Evolutionary conservation across 495 filamentous ascomycete species (phyloP).

Genomic region (Hypoxylon cercidicola): DNA sequence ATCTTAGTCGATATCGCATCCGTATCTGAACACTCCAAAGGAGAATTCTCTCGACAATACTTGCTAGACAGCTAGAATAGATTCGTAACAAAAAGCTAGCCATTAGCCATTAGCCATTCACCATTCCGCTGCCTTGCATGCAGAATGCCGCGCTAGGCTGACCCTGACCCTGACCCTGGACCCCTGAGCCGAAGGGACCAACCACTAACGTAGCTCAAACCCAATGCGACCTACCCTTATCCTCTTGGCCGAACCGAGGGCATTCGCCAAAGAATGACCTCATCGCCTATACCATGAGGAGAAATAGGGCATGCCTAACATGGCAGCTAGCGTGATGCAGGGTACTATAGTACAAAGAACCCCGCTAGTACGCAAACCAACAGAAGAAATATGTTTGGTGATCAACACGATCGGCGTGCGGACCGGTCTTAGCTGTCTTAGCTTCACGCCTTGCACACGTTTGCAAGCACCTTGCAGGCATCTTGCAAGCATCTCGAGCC

Average conservation of each 20-base stretch:
- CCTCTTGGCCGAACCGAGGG: slow-evolving; percentile 38
- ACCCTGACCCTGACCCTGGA: not conserved
- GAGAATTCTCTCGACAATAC: slow-evolving; percentile 19
- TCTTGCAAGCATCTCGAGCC: not conserved
- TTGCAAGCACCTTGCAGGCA: slow-evolving; percentile 6
- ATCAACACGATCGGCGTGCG: slow-evolving; percentile 37
- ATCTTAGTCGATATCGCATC: too few relatives aligned
- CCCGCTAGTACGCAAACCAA: slow-evolving; percentile 12
- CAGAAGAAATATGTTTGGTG: slow-evolving; percentile 25
- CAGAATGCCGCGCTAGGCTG: slow-evolving; percentile 17
- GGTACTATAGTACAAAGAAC: not conserved
- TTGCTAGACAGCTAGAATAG: slow-evolving; percentile 19
- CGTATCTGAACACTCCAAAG: not conserved
- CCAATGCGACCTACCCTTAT: slow-evolving; percentile 8
- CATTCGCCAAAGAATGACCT: slow-evolving; percentile 29
- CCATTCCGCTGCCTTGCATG: slow-evolving; percentile 30
- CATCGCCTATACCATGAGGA: slow-evolving; percentile 32
- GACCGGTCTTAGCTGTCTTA: slow-evolving; percentile 29
- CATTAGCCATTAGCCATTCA: too few relatives aligned
- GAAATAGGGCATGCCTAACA: slow-evolving; percentile 31
- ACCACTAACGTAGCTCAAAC: slow-evolving; percentile 27
- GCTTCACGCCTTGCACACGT: slow-evolving; percentile 8
- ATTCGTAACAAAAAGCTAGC: not conserved
- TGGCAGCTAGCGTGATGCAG: slow-evolving; percentile 8
- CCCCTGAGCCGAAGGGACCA: slow-evolving; percentile 22